Evolutionary conservation across 768 basidiomycete species (phyloP).

Genomic region (Termitomyces sp.): DNA sequence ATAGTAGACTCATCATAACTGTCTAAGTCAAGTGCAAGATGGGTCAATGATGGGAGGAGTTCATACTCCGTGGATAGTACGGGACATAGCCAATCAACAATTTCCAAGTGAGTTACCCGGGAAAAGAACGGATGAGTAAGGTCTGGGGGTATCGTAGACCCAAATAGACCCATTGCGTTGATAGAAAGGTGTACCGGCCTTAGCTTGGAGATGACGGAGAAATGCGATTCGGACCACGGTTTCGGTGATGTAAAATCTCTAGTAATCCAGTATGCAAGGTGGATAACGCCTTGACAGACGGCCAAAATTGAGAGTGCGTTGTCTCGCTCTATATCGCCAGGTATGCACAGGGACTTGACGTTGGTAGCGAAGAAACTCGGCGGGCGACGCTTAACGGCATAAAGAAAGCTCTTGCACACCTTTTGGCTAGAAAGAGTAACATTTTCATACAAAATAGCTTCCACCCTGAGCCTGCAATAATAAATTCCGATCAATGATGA

Average conservation of each 20-base stretch:
- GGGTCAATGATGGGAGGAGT: conserved; percentile 17
- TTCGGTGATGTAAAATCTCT: not conserved
- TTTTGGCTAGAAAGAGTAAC: conserved; percentile 14
- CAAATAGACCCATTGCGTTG: conserved; percentile 18
- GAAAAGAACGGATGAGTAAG: conserved; percentile 21
- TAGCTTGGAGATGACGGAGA: conserved; percentile 14
- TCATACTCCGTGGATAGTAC: conserved; percentile 4
- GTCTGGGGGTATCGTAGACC: conserved; percentile 7
- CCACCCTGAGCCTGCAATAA: conserved; percentile 14
- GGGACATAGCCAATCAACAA: conserved; percentile 19
- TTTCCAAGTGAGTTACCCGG: conserved; percentile 18
- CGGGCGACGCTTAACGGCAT: conserved; percentile 13
- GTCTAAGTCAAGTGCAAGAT: conserved; percentile 19
- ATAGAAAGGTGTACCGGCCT: conserved; percentile 19
- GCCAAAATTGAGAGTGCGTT: conserved; percentile 14
- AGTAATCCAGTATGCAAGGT: conserved; percentile 19
- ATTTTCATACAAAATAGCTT: conserved; percentile 18
- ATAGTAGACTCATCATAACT: conserved; percentile 8
- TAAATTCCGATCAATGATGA: not conserved
- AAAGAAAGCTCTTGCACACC: conserved; percentile 15
- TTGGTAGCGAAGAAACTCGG: conserved; percentile 15
- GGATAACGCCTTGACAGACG: conserved; percentile 19
- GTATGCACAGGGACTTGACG: conserved; percentile 22
- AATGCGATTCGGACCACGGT: conserved; percentile 2
- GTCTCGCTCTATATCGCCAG: conserved; percentile 14